Conservation (phyloP, 192 early-diverging fungal species). For the Backusella macrospora region DNA sequence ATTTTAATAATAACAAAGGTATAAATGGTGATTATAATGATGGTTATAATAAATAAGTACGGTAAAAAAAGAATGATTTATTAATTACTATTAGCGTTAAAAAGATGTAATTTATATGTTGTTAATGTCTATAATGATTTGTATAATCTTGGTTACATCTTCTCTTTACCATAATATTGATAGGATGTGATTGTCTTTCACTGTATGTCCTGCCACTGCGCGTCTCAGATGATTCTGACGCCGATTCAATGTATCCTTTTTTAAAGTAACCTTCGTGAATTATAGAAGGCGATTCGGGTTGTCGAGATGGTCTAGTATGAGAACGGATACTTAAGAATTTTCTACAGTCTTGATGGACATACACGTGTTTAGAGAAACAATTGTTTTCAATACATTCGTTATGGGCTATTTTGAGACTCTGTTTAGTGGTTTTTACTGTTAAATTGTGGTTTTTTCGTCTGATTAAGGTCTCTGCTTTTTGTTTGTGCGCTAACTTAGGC, state of each 20-base stretch:
- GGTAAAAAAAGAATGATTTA: background rate
- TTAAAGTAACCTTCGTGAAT: background rate
- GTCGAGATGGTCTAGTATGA: background rate
- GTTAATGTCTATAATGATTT: constrained; percentile 9
- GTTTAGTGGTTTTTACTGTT: background rate
- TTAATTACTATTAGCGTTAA: background rate
- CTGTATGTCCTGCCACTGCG: background rate
- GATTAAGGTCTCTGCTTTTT: constrained; percentile 1
- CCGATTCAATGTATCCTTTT: background rate
- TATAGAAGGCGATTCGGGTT: background rate
- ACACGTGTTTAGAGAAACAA: background rate
- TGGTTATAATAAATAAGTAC: background rate
- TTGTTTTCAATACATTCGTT: background rate
- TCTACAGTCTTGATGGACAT: background rate
- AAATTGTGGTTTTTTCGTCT: background rate
- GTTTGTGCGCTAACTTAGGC: background rate
- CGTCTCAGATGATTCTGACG: constrained; percentile 1
- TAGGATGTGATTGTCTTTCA: background rate
- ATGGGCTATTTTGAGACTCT: background rate
- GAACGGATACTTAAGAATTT: background rate
- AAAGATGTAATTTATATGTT: background rate
- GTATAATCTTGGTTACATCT: constrained; percentile 6
- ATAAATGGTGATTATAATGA: background rate
- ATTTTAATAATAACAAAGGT: background rate
- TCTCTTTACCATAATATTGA: background rate